Conservation (phyloP, 768 basidiomycete species). For the Lepiota brunneoincarnata region DNA sequence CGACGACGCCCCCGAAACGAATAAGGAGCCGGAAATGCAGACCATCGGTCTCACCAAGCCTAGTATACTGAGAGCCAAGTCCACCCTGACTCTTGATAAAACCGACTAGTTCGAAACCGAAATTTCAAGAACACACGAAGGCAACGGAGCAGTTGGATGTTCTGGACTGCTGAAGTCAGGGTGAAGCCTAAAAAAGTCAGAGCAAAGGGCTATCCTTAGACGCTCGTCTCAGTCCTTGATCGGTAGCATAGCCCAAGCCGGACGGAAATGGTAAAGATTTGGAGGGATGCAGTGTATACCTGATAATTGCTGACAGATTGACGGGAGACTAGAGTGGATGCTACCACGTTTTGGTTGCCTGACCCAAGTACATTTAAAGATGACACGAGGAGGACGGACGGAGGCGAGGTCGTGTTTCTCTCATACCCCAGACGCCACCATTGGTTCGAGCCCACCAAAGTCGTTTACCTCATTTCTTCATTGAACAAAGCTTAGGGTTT, state of each 20-base stretch:
- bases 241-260: not conserved
- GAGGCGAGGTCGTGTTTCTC: not conserved
- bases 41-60: not conserved
- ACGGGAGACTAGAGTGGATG: slow-evolving; percentile 6
- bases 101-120: not conserved
- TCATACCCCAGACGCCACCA: not conserved
- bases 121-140: not conserved
- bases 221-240: not conserved
- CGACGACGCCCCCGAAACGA: not conserved
- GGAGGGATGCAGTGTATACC: not conserved
- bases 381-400: not conserved
- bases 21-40: not conserved
- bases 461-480: not conserved
- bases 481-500: not conserved
- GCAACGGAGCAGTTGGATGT: not conserved
- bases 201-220: not conserved
- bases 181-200: not conserved
- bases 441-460: no score
- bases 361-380: not conserved
- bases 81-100: not conserved
- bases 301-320: slow-evolving; percentile 8
- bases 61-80: not conserved
- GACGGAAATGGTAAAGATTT: not conserved
- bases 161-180: no score
- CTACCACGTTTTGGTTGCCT: not conserved